These are phyloP conservation scores for Saccharomyces hybrid DNA, from an alignment of 1,139 yeast genomes.

Conservation along the genomic window DNA sequence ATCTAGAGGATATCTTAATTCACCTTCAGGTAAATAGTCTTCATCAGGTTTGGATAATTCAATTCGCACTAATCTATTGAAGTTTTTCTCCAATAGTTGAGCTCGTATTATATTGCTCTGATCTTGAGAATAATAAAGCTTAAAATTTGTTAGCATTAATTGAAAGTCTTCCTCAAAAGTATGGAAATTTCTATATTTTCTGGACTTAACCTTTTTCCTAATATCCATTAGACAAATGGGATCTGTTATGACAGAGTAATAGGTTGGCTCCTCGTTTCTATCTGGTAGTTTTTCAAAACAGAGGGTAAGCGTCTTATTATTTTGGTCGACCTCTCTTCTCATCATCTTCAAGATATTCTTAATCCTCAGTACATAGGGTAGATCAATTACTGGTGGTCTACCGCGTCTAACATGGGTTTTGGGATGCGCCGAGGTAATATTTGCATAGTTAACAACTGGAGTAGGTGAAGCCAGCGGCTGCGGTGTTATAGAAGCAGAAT, in stretches of 20 bases:
- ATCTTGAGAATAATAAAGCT: conserved; percentile 53
- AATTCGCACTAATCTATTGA: conserved; percentile 52
- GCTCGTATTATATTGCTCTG: conserved; percentile 55
- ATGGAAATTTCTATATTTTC: conserved; percentile 72
- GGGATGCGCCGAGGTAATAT: conserved; percentile 13
- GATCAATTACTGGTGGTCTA: conserved; percentile 91
- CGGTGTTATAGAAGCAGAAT: neutral
- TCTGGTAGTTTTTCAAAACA: conserved; percentile 83
- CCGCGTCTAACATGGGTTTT: conserved; percentile 57
- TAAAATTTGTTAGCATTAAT: conserved; percentile 68
- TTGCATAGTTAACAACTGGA: neutral
- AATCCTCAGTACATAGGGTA: conserved; percentile 87
- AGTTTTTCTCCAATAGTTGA: conserved; percentile 50
- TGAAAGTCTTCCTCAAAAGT: conserved; percentile 70
- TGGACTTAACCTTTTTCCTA: conserved; percentile 74
- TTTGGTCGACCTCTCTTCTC: conserved; percentile 60
- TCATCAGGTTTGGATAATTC: conserved; percentile 79
- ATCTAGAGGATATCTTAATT: conserved; percentile 72
- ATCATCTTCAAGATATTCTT: conserved; percentile 76
- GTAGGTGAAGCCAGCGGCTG: neutral
- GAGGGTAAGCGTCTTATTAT: conserved; percentile 42
- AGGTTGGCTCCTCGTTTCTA: conserved; percentile 53
- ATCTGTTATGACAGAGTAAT: conserved; percentile 53
- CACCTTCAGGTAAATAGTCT: conserved; percentile 62
- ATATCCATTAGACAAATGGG: conserved; percentile 82